Evolutionary conservation across 306 rosid genomes (phyloP).

Genomic region (Malus sieversii): DNA sequence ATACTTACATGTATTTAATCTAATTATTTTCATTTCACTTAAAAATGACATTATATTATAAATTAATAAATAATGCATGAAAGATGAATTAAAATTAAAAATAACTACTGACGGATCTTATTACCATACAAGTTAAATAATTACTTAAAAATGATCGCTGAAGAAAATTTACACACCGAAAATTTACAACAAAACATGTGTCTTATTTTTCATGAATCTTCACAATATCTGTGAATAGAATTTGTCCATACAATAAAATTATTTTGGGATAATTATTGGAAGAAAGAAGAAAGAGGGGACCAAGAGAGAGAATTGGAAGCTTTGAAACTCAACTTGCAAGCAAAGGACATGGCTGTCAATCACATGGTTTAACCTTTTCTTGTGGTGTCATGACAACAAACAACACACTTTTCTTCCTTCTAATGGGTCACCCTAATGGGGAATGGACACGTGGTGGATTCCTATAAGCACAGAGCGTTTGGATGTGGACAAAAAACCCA

Average conservation of each 20-base stretch:
- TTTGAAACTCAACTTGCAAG: constrained; percentile 8
- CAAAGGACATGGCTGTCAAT: constrained; percentile 40
- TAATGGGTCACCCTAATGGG: constrained; percentile 30
- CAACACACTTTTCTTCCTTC: background rate
- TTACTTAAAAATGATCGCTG: background rate
- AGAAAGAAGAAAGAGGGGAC: background rate
- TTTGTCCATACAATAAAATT: background rate
- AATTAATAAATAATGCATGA: no score
- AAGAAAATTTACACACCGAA: background rate
- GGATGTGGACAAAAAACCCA: constrained; percentile 7
- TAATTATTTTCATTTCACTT: no score
- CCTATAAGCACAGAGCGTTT: constrained; percentile 11
- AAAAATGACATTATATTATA: no score
- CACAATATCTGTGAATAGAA: background rate
- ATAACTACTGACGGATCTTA: no score
- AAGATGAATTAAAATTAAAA: no score
- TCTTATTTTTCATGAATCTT: no score
- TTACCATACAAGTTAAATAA: no score
- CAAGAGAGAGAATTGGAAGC: background rate
- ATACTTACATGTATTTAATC: no score
- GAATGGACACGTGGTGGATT: constrained; percentile 32
- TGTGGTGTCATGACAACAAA: constrained; percentile 1
- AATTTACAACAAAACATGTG: background rate
- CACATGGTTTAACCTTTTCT: constrained; percentile 36
- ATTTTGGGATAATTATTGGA: background rate